Percentiles rank a stretch among this genome's conserved stretches.
These are phyloP conservation scores for Pyracantha coccinea DNA, from an alignment of 331 rosid genomes.

Conservation along the genomic window DNA sequence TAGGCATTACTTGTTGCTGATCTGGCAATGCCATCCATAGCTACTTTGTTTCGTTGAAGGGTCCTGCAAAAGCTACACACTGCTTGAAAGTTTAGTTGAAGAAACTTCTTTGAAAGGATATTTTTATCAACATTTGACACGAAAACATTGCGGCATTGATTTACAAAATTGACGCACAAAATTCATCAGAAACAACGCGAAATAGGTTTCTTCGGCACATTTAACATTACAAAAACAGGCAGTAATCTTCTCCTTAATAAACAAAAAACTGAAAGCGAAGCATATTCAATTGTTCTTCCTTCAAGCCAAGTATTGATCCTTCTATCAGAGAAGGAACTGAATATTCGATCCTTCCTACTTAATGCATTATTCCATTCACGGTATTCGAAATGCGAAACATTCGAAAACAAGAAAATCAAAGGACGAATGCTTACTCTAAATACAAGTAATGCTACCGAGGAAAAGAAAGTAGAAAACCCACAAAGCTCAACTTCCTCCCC, in stretches of 20 bases:
- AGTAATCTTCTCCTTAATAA: not conserved
- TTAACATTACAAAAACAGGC: not conserved
- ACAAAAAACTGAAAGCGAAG: not conserved
- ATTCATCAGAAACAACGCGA: not conserved
- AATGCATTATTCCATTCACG: not conserved
- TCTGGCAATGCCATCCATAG: constrained; percentile 19
- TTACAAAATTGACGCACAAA: not conserved
- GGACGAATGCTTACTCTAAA: not conserved
- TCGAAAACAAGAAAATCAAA: not conserved
- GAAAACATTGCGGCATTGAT: not conserved
- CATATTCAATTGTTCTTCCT: not conserved
- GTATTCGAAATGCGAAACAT: not conserved
- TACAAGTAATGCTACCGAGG: not conserved
- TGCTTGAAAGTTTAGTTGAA: constrained; percentile 21
- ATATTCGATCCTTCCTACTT: not conserved
- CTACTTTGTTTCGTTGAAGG: constrained; percentile 9
- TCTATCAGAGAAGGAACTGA: not conserved
- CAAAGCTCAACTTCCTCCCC: not conserved
- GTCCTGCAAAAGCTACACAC: constrained; percentile 29
- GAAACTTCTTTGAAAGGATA: not conserved
- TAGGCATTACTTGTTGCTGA: constrained; percentile 36
- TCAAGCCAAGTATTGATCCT: not conserved
- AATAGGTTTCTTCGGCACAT: not conserved
- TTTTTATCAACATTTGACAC: too few species aligned
- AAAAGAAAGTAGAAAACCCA: not conserved